phyloP scores from a whole-genome alignment of 2,329 filamentous ascomycete genomes.

The Diaporthe ampelina region DNA sequence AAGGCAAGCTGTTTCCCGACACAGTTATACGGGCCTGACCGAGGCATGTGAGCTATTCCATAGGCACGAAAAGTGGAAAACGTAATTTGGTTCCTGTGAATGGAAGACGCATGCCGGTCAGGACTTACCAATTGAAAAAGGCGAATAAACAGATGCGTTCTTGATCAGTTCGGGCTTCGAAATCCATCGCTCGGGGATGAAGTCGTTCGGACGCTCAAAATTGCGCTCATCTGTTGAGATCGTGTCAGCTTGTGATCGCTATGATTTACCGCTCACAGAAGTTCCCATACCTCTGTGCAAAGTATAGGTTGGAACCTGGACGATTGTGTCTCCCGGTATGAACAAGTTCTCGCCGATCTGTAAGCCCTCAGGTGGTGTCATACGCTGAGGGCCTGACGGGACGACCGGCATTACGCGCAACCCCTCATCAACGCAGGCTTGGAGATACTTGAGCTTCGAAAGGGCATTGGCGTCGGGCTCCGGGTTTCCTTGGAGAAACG shows the following conservation, averaged over 20 bases:
- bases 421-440: slow-evolving; percentile 38
- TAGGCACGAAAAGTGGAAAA: too few species aligned
- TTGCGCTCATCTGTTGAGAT: slow-evolving; percentile 32
- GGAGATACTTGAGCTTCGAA: slow-evolving; percentile 29
- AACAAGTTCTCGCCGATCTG: slow-evolving; percentile 32
- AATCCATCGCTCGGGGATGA: slow-evolving; percentile 53
- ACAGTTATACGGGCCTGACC: slow-evolving; percentile 37
- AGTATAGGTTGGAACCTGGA: slow-evolving; percentile 30
- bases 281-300: slow-evolving; percentile 26
- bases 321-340: slow-evolving; percentile 33
- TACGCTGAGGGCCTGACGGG: slow-evolving; percentile 28
- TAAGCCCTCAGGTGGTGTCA: slow-evolving; percentile 31
- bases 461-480: slow-evolving; percentile 33
- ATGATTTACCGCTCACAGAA: not conserved
- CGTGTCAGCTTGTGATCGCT: not conserved
- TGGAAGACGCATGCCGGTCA: not conserved
- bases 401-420: slow-evolving; percentile 36
- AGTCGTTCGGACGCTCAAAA: slow-evolving; percentile 46
- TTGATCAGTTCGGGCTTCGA: slow-evolving; percentile 48
- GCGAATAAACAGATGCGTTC: slow-evolving; percentile 40
- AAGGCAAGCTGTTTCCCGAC: slow-evolving; percentile 38
- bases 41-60: not conserved
- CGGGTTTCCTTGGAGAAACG: not conserved
- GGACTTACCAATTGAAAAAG: slow-evolving; percentile 37
- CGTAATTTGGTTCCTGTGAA: not conserved